These are phyloP conservation scores for Platanthera guangdongensis DNA, from an alignment of 106 monocot genomes.

Conservation along the genomic window DNA sequence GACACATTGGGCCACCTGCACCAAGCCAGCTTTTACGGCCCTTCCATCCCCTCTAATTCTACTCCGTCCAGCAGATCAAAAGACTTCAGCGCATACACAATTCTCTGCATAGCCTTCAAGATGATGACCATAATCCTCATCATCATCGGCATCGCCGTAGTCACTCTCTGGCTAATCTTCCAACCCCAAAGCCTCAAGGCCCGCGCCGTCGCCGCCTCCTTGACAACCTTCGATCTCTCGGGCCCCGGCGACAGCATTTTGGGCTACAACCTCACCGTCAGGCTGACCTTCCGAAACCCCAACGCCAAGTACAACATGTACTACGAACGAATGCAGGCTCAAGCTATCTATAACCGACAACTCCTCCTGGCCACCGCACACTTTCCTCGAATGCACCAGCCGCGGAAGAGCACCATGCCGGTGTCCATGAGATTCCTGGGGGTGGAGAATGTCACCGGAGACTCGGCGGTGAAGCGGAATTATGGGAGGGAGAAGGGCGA, in stretches of 20 bases:
- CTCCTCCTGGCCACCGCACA: neutral
- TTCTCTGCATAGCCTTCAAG: neutral
- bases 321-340: constrained; percentile 9
- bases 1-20: neutral
- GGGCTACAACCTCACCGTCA: constrained; percentile 17
- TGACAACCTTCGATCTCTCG: neutral
- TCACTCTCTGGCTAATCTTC: constrained; percentile 5
- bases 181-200: neutral
- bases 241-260: neutral
- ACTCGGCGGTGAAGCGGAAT: neutral
- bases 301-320: constrained; percentile 8
- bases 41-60: neutral
- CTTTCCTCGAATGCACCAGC: constrained; percentile 5
- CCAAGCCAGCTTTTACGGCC: neutral
- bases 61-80: neutral
- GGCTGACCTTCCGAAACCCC: constrained; percentile 16
- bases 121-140: neutral
- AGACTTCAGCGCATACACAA: neutral
- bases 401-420: constrained; percentile 14
- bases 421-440: constrained; percentile 4
- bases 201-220: neutral
- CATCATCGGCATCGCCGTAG: neutral
- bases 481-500: constrained; percentile 14
- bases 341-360: neutral
- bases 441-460: neutral